Conservation (phyloP, 768 basidiomycete genomes). For the Clitopilus passeckerianus region DNA sequence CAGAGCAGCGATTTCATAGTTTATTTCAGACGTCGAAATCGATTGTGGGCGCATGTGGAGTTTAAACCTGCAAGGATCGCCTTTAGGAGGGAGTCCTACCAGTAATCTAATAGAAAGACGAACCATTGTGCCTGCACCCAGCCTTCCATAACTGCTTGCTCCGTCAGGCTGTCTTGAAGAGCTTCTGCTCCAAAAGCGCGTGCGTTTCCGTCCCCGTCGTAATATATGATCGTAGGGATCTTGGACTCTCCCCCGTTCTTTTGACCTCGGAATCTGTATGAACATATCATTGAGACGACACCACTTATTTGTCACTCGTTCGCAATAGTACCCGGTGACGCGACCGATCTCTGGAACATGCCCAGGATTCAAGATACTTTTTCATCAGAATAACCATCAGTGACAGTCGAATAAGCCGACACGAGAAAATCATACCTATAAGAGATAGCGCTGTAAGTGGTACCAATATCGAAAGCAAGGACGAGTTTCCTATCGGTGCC, state of each 20-base stretch:
- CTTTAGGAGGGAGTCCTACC: neutral
- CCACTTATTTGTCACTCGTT: neutral
- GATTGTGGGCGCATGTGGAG: conserved; percentile 22
- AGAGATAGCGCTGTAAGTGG: neutral
- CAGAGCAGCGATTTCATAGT: conserved; percentile 23
- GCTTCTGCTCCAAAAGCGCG: conserved; percentile 47
- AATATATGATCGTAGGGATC: conserved; percentile 40
- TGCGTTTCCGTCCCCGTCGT: conserved; percentile 33
- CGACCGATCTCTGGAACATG: neutral
- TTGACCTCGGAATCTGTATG: conserved; percentile 42
- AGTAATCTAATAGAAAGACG: no score
- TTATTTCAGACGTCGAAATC: neutral
- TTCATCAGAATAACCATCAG: neutral
- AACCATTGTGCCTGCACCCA: conserved; percentile 50
- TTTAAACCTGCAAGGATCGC: conserved; percentile 22
- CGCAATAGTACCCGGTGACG: neutral
- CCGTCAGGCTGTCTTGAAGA: conserved; percentile 28
- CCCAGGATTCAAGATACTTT: neutral
- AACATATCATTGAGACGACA: neutral
- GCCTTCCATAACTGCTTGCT: conserved; percentile 36
- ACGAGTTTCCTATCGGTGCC: neutral
- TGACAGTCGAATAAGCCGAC: no score
- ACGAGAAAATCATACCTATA: neutral
- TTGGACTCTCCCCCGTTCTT: conserved; percentile 43
- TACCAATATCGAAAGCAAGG: neutral